phyloP scores from a whole-genome alignment of 805 yeast species.

The Myxozyma melibiosi region DNA sequence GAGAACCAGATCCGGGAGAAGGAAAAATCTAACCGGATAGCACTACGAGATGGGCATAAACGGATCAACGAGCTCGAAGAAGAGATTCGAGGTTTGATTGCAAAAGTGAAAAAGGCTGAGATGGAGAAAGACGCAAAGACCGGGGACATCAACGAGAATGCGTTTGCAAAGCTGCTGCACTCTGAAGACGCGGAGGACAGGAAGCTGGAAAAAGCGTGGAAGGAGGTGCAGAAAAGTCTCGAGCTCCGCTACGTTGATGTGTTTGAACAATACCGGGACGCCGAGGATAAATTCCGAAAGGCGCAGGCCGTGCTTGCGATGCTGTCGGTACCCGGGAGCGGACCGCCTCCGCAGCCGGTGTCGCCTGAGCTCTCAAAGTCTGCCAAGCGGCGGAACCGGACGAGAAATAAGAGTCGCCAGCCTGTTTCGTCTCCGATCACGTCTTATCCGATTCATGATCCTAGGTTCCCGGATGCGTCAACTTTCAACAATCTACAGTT shows the following conservation, averaged over 20 bases:
- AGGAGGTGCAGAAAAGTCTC: slow-evolving; percentile 40
- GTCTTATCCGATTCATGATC: slow-evolving; percentile 34
- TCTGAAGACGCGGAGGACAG: slow-evolving; percentile 36
- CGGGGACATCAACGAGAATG: slow-evolving; percentile 32
- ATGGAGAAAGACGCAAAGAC: slow-evolving; percentile 22
- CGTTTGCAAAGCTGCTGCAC: slow-evolving; percentile 34
- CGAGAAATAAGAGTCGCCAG: slow-evolving; percentile 23
- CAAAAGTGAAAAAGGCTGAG: slow-evolving; percentile 22
- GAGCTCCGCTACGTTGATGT: slow-evolving; percentile 44
- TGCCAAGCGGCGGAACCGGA: slow-evolving; percentile 20
- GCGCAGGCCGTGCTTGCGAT: slow-evolving; percentile 27
- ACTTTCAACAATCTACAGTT: slow-evolving; percentile 32
- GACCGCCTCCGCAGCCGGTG: not conserved
- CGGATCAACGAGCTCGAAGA: slow-evolving; percentile 26
- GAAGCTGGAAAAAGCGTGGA: slow-evolving; percentile 43
- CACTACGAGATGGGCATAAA: slow-evolving; percentile 18
- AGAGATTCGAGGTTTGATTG: slow-evolving; percentile 20
- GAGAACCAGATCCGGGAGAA: not conserved
- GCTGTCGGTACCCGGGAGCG: slow-evolving; percentile 23
- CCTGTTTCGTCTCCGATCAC: slow-evolving; percentile 29
- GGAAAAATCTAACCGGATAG: slow-evolving; percentile 16
- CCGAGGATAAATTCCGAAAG: slow-evolving; percentile 31
- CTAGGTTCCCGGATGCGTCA: slow-evolving; percentile 34
- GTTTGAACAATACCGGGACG: slow-evolving; percentile 40
- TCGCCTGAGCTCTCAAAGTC: slow-evolving; percentile 22